Base-by-base conservation (phyloP, 164 flowering plant species). In the Piper betle region DNA sequence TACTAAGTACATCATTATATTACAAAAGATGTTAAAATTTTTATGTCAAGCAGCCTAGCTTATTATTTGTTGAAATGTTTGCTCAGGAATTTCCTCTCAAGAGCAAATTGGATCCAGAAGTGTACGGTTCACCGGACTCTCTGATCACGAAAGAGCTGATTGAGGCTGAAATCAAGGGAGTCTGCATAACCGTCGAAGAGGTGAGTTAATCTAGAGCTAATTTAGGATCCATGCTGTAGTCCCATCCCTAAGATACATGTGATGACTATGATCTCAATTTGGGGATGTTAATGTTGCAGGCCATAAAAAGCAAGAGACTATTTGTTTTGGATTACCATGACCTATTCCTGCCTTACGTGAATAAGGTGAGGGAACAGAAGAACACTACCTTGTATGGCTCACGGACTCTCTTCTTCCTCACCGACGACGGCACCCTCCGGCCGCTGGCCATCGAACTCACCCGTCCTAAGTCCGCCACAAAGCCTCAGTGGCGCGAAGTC, bases 81-180 rank as follows among this genome's bases (percentile, higher is more conserved):
- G 56, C 65, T 12, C 64, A 80, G 82, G 82, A 78, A 68, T 77
- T 73, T 73, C 84, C 82, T 13, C 40, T 70, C 52, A 65, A 17
- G 54, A 79, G 80, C 50, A 67, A 62, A 39, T 73, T 76, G 0
- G 78, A 79, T 48, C 81, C 82, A 2, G 42, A 67, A 9, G 55
- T 71, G 18, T 79, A 78, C 50, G 84, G 84, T 53, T 70, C 79
- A 12, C 66, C 72, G 0, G 78, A 73, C 20, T 74, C 79, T 3
- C 58, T 64, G 25, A 74, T 79, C 63, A 79, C 76, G 1, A 63
- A 16, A 11, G 73, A 81, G 53, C 19, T 75, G 1, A 53, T 77
- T 3, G 74, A 77, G 48, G 20, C 25, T 55, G 65, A 78, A 39
- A 68, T 81, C 18, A 41, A 48, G 61, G 82, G 80, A 10, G 19